Conservation (phyloP, 1,284 basidiomycete species). For the Xanthoconium separans region DNA sequence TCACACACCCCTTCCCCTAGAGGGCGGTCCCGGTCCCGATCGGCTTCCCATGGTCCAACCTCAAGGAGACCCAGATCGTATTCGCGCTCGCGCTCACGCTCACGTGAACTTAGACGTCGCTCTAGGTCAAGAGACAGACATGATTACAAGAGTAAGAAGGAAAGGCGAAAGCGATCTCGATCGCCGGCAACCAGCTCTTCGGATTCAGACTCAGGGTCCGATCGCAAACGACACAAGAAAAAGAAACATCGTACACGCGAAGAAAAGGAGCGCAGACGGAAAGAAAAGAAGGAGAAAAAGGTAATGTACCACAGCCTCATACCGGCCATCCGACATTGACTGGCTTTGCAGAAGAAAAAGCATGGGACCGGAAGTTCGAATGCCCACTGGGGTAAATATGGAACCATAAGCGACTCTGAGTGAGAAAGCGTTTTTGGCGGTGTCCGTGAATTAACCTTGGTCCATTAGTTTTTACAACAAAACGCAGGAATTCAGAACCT, state of each 20-base stretch:
- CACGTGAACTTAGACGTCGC: constrained; percentile 24
- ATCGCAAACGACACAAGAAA: constrained; percentile 43
- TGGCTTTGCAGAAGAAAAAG: constrained; percentile 52
- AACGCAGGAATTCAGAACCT: constrained; percentile 80
- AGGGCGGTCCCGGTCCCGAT: constrained; percentile 27
- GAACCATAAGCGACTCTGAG: constrained; percentile 82
- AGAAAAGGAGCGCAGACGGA: constrained; percentile 60
- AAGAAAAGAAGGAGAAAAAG: constrained; percentile 69
- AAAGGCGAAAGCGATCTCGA: constrained; percentile 37
- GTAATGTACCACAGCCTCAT: constrained; percentile 31
- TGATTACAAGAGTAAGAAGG: constrained; percentile 26
- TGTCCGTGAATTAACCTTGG: constrained; percentile 13
- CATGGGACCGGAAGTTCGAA: constrained; percentile 46
- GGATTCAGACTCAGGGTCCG: constrained; percentile 37
- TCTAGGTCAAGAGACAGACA: constrained; percentile 31
- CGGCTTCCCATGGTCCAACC: constrained; percentile 21
- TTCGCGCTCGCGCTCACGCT: constrained; percentile 29
- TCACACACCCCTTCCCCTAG: constrained; percentile 26
- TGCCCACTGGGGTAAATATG: constrained; percentile 85
- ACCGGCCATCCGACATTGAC: not conserved
- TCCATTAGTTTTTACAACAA: constrained; percentile 69
- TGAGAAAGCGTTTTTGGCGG: constrained; percentile 38
- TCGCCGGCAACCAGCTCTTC: constrained; percentile 37
- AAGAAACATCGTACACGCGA: constrained; percentile 47
- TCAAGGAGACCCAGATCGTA: constrained; percentile 15